Conservation (phyloP, 2,329 filamentous ascomycete genomes). For the Beauveria varroae region DNA sequence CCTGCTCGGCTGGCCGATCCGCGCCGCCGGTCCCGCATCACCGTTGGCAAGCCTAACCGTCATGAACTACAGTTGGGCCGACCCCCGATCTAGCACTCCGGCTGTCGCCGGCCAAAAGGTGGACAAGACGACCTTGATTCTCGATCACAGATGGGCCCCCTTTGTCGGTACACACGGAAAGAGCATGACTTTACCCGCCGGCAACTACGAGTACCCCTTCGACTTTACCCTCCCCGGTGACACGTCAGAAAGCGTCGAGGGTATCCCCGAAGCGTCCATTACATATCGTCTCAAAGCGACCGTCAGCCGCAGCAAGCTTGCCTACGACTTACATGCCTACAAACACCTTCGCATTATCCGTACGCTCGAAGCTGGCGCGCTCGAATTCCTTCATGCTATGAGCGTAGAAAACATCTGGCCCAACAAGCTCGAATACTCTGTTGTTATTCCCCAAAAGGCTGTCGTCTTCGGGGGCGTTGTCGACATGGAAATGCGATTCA, state of each 20-base stretch:
- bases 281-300: conserved; percentile 89
- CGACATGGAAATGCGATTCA: conserved; percentile 76
- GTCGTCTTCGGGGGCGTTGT: conserved; percentile 88
- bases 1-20: background rate
- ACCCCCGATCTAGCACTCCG: conserved; percentile 45
- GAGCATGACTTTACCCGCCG: conserved; percentile 55
- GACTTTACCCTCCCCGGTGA: conserved; percentile 64
- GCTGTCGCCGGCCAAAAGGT: conserved; percentile 52
- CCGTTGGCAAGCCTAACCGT: background rate
- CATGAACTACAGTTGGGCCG: conserved; percentile 38
- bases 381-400: conserved; percentile 81
- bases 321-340: conserved; percentile 75
- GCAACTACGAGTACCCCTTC: conserved; percentile 82
- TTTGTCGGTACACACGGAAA: conserved; percentile 53
- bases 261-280: conserved; percentile 76
- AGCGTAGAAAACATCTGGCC: conserved; percentile 96
- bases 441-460: conserved; percentile 87
- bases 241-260: conserved; percentile 83
- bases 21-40: background rate
- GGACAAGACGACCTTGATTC: conserved; percentile 52
- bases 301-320: conserved; percentile 77
- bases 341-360: conserved; percentile 73
- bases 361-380: conserved; percentile 65
- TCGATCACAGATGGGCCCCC: conserved; percentile 61
- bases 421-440: conserved; percentile 94